Evolutionary conservation across 208 protist genomes (phyloP).

Genomic region (Crithidia expoeki): DNA sequence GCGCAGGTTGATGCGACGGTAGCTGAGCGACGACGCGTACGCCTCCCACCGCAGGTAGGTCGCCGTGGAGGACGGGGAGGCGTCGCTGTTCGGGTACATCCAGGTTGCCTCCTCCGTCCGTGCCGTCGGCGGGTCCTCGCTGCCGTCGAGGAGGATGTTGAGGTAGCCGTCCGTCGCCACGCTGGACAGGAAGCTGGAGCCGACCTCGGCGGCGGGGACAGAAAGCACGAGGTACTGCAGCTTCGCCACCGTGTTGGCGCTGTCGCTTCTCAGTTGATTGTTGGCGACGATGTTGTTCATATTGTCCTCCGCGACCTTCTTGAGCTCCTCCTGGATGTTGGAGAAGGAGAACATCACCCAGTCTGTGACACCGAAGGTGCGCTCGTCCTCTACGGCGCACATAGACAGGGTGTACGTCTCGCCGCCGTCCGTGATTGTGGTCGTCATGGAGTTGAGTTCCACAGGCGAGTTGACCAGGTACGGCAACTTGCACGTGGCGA

Average conservation of each 20-base stretch:
- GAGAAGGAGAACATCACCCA: conserved; percentile 79
- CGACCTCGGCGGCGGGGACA: conserved; percentile 46
- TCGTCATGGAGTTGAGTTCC: conserved; percentile 28
- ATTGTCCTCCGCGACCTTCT: conserved; percentile 28
- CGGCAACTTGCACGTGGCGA: conserved; percentile 13
- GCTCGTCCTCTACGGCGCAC: conserved; percentile 61
- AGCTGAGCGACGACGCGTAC: conserved; percentile 77
- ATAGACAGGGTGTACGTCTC: conserved; percentile 36
- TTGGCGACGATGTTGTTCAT: conserved; percentile 34
- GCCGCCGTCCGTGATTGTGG: conserved; percentile 12
- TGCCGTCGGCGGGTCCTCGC: conserved; percentile 25
- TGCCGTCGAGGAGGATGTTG: conserved; percentile 73
- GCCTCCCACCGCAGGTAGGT: conserved; percentile 61
- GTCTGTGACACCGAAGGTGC: conserved; percentile 77
- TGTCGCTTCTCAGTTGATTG: conserved; percentile 20
- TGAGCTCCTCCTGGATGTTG: conserved; percentile 39
- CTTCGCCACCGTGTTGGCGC: conserved; percentile 45
- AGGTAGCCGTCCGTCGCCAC: conserved; percentile 21
- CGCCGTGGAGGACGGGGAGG: not conserved
- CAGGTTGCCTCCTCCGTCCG: conserved; percentile 47
- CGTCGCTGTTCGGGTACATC: conserved; percentile 40
- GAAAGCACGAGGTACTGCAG: conserved; percentile 80
- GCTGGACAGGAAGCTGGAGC: conserved; percentile 20
- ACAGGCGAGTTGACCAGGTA: not conserved
- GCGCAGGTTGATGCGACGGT: conserved; percentile 55